Conservation (phyloP, 345 rosid species). For the Murraya paniculata region DNA sequence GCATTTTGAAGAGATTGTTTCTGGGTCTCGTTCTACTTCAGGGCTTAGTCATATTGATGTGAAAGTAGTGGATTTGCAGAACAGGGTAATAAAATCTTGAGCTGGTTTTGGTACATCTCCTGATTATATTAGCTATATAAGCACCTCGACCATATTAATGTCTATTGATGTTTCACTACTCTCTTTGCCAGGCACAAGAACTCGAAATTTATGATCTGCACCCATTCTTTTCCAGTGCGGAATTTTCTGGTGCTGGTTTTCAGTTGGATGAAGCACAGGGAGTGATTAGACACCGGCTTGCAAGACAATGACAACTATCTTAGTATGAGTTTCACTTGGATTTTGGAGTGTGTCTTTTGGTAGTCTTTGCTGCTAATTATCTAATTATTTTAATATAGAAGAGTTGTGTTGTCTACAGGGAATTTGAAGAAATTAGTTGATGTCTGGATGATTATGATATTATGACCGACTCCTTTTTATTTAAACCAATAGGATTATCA, state of each 20-base stretch:
- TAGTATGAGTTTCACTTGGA: neutral
- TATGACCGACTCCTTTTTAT: too few relatives aligned
- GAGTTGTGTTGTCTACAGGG: neutral
- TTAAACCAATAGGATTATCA: too few relatives aligned
- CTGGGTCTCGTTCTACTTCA: constrained; percentile 69
- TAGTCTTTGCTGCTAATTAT: neutral
- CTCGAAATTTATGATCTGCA: constrained; percentile 70
- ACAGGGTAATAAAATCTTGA: constrained; percentile 48
- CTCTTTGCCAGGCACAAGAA: constrained; percentile 67
- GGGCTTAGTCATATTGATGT: constrained; percentile 58
- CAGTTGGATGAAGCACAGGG: constrained; percentile 52
- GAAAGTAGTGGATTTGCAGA: constrained; percentile 68
- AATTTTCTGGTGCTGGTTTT: constrained; percentile 66
- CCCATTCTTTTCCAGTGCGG: constrained; percentile 74
- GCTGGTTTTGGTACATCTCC: neutral
- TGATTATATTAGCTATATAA: neutral
- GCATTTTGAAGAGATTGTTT: constrained; percentile 79
- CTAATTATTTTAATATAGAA: neutral
- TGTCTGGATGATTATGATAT: too few relatives aligned
- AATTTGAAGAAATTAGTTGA: neutral
- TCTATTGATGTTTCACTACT: neutral
- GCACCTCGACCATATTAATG: constrained; percentile 7
- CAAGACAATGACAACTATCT: constrained; percentile 6
- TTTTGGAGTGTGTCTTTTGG: neutral
- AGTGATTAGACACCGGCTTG: constrained; percentile 54